Base-by-base conservation (phyloP, 1,139 yeast species). In the Yamadazyma spencermartinsiae region DNA sequence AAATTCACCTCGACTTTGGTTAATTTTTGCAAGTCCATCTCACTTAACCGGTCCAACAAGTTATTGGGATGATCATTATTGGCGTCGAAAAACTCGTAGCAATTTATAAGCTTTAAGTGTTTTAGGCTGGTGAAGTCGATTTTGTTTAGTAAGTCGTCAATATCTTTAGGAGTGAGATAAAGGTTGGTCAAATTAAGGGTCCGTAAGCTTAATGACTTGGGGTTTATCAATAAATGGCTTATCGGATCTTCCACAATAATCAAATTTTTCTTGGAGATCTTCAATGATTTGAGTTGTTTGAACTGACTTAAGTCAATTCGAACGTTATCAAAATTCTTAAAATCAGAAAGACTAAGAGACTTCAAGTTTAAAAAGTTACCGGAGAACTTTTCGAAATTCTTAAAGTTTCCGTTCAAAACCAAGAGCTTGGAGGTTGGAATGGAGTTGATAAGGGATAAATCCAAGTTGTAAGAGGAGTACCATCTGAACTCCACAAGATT, bases 401-500 rank as follows among this genome's bases (percentile, higher is more conserved):
- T 49, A 34, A 56, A 50, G 31, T 55, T 55, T 2, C 61, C 62
- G 23, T 47, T 49, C 5, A 58, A 34, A 29, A 42, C 44, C n/a
- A 48, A 35, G 4, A 51, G 43, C 6, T 41, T 41, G 4, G 35
- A 32, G 14, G 39, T 38, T 3, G 55, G 56, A 6, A 54, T 37
- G 9, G 41, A 33, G 21, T 41, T 43, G n/a, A 56, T 39, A 3
- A 51, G 32, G 2, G 39, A 37, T 16, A 50, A 36, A 27, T 50
- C 49, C 6, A 55, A 36, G 38, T 50, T 46, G 31, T 47, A 45
- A 28, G 46, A 44, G 8, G 50, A 49, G 27, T 49, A 49, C 67
- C 66, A 62, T 30, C 50, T 45, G 32, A 62, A 54, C 17, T 50
- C 51, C 5, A 34, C 38, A 31, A 62, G 45, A 36, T 52, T 54